A percentile compares a stretch with the other conserved stretches of the same genome.
These are phyloP conservation scores for Avena eriantha DNA, from an alignment of 176 grass and related monocot species.

Conservation along the genomic window DNA sequence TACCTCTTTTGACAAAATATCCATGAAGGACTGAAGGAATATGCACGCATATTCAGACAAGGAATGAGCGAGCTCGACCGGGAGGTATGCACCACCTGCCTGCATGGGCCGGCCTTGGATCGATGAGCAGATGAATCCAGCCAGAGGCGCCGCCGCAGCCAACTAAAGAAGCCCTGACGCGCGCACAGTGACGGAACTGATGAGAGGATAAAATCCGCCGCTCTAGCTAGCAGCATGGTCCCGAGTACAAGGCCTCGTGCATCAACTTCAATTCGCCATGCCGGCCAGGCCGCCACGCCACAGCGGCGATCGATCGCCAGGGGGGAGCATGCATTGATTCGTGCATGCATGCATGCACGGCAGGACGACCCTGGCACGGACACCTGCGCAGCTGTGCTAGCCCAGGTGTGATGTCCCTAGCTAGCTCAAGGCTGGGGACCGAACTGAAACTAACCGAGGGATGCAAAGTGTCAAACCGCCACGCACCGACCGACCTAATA, in stretches of 20 bases:
- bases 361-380: neutral
- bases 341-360: neutral
- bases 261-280: slow-evolving; percentile 20
- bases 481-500: neutral
- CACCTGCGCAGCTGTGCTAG: neutral
- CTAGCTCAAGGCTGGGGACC: slow-evolving; percentile 4
- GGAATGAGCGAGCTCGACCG: neutral
- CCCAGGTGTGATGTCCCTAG: neutral
- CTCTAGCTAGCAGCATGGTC: slow-evolving; percentile 15
- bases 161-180: neutral
- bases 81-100: neutral
- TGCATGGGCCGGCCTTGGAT: slow-evolving; percentile 11
- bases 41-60: neutral
- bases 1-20: neutral
- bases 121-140: neutral
- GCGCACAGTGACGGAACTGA: slow-evolving; percentile 12
- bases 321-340: neutral
- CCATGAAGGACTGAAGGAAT: too few relatives aligned
- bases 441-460: neutral
- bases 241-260: neutral
- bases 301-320: neutral
- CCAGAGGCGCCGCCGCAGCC: slow-evolving; percentile 10
- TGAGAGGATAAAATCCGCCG: slow-evolving; percentile 1
- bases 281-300: neutral
- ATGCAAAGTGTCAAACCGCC: slow-evolving; percentile 22